Percentiles rank a stretch among this genome's conserved stretches.
phyloP scores from a whole-genome alignment of 306 rosid genomes.

The Alnus glutinosa region DNA sequence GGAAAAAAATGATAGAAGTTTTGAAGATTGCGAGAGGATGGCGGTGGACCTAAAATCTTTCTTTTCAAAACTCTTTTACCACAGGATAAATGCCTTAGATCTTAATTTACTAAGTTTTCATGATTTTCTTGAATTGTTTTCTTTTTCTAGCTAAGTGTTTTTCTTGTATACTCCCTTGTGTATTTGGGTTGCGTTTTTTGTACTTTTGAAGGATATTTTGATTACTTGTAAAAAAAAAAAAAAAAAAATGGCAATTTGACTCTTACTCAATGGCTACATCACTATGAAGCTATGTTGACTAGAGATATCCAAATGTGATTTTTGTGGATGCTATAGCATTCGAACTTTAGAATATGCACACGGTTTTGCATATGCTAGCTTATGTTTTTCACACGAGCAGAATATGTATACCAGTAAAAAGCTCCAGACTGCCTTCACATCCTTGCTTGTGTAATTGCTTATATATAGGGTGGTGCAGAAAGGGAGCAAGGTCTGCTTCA shows the following conservation, averaged over 20 bases:
- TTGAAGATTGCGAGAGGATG: no score
- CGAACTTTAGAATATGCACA: neutral
- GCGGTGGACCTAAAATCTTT: no score
- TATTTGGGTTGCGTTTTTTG: no score
- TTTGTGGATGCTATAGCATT: neutral
- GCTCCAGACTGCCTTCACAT: slow-evolving; percentile 3
- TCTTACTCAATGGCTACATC: neutral
- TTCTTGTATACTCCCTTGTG: no score
- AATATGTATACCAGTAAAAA: neutral
- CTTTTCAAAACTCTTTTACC: no score
- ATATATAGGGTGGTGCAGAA: slow-evolving; percentile 88
- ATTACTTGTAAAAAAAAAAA: no score
- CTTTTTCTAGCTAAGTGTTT: no score
- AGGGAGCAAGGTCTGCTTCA: slow-evolving; percentile 98
- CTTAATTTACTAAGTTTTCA: no score
- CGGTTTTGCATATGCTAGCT: neutral
- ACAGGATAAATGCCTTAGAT: no score
- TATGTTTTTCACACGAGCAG: slow-evolving; percentile 2
- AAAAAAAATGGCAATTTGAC: neutral
- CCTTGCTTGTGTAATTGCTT: slow-evolving; percentile 24
- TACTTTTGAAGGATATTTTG: no score
- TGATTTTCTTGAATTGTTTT: no score
- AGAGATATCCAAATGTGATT: neutral
- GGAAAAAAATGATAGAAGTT: no score
- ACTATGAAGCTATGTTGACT: neutral